Base-by-base conservation (phyloP, 257 asterid species). In the Petunia secreta region DNA sequence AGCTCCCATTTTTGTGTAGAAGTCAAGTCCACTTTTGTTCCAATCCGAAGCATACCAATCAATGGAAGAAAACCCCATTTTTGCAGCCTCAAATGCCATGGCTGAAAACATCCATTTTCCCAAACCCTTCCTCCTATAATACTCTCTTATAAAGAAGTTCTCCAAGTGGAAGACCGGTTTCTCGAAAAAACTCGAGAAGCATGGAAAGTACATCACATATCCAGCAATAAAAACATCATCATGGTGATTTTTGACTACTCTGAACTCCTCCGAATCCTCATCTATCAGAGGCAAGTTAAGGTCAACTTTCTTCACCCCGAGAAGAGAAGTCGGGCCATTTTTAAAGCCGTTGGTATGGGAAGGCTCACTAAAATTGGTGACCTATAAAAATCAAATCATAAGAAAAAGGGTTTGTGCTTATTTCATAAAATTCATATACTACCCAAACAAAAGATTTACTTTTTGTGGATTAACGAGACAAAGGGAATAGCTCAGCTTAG, bases 41-140 rank as follows among this genome's bases (percentile, higher is more conserved):
- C 54, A 41, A 40, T 67, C 11, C 13, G 15, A 67, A n/a, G 53
- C 54, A 15, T 6, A 3, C 54, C 54, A 67, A 67, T 67, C 54
- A 41, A 67, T 15, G 54, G 75, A 67, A 15, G 75, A 67, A 41
- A 67, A 15, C 0, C 75, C 75, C 54, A 67, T 41, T 7, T 14
- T 67, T 41, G 75, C 54, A 43, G 14, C 75, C 39, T 67, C 6
- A 3, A 4, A 41, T 0, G 54, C 75, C 54, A 67, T 67, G 38
- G 75, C n/a, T 14, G 75, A 67, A 41, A 67, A 67, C 75, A 67
- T 6, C 75, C 75, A 67, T 67, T 41, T 67, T n/a, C 75, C 75
- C 3, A 67, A 67, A 3, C 54, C 75, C n/a, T 67, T 67, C 7
- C 54, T 38, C 54, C 54, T 41, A 39, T 67, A 41, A 41, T 38